These are phyloP conservation scores for Leishmania arabica DNA, from an alignment of 208 protist species.

Conservation along the genomic window DNA sequence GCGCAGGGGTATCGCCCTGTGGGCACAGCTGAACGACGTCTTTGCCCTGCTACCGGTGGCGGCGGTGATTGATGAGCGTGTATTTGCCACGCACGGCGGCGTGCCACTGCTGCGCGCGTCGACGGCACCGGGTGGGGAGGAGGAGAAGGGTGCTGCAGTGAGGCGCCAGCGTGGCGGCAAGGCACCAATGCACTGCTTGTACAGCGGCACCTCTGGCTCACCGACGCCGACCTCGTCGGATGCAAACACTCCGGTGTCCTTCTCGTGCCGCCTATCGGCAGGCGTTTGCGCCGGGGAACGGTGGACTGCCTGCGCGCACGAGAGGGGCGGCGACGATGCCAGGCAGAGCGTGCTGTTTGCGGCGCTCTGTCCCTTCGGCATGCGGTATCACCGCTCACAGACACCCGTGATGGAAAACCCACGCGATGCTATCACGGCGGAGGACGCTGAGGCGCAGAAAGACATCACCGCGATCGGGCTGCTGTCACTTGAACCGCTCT, in stretches of 20 bases:
- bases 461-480: not conserved
- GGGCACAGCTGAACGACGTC: conserved; percentile 64
- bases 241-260: not conserved
- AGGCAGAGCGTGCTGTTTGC: not conserved
- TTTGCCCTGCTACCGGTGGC: conserved; percentile 79
- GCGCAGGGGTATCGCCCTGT: conserved; percentile 56
- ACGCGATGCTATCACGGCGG: not conserved
- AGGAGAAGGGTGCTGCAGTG: not conserved
- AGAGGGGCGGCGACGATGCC: not conserved
- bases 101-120: conserved; percentile 63
- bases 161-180: not conserved
- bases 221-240: not conserved
- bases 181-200: not conserved
- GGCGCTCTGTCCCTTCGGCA: not conserved
- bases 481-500: not conserved
- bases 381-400: not conserved
- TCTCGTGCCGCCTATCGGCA: not conserved
- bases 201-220: conserved; percentile 9
- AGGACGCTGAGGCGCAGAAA: not conserved
- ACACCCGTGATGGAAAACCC: not conserved
- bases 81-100: conserved; percentile 90
- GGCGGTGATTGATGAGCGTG: conserved; percentile 79
- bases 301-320: not conserved
- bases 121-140: not conserved
- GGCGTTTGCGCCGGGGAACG: not conserved